These are phyloP conservation scores for Boletus sp. DNA, from an alignment of 768 basidiomycete genomes.

Conservation along the genomic window DNA sequence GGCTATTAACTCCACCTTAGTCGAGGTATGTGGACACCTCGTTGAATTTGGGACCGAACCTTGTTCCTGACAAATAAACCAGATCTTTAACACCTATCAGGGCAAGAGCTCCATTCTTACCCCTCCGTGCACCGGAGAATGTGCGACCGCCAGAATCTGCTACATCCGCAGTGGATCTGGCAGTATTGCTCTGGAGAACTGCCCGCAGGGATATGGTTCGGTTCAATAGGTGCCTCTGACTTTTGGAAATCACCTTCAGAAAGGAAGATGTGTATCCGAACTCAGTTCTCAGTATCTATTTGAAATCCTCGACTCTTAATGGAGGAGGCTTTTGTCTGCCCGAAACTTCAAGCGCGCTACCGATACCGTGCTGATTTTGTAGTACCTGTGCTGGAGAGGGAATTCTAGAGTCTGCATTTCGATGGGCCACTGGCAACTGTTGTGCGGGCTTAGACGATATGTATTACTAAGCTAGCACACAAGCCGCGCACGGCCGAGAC, in stretches of 20 bases:
- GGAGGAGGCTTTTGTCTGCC: neutral
- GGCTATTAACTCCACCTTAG: constrained; percentile 52
- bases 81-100: constrained; percentile 69
- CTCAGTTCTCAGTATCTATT: neutral
- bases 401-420: neutral
- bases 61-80: constrained; percentile 5
- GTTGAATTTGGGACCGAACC: neutral
- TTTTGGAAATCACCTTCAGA: neutral
- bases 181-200: constrained; percentile 57
- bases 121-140: constrained; percentile 55
- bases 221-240: constrained; percentile 38
- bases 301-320: neutral
- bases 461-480: no score
- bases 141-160: constrained; percentile 66
- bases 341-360: neutral
- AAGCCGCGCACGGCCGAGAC: no score
- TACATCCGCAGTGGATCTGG: constrained; percentile 76
- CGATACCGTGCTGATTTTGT: neutral
- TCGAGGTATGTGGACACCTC: constrained; percentile 43
- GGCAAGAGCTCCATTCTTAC: constrained; percentile 62
- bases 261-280: neutral
- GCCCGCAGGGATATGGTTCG: constrained; percentile 60
- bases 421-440: neutral
- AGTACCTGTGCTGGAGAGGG: neutral
- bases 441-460: no score